phyloP scores from a whole-genome alignment of 495 filamentous ascomycete genomes.

The Lepidopterella palustris region DNA sequence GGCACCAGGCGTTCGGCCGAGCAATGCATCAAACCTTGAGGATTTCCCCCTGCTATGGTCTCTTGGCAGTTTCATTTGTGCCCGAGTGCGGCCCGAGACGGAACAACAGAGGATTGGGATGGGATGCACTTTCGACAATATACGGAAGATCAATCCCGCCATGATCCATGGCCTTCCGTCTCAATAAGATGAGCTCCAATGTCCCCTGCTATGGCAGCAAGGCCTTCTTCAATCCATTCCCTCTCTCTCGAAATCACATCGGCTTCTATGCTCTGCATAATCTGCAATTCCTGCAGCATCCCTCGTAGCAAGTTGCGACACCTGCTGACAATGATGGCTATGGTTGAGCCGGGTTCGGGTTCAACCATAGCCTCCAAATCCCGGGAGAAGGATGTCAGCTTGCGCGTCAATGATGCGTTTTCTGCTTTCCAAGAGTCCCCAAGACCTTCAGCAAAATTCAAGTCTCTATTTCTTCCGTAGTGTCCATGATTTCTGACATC shows the following conservation, averaged over 20 bases:
- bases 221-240: constrained; percentile 20
- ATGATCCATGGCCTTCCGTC: constrained; percentile 10
- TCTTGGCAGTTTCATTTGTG: too few relatives aligned
- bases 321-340: constrained; percentile 13
- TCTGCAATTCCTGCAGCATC: constrained; percentile 19
- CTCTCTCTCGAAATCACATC: constrained; percentile 16
- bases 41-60: too few relatives aligned
- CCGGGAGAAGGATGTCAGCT: constrained; percentile 15
- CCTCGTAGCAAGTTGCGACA: constrained; percentile 16
- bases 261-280: constrained; percentile 16
- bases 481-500: constrained; percentile 27
- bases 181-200: constrained; percentile 5
- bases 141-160: too few relatives aligned
- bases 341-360: constrained; percentile 19
- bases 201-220: constrained; percentile 13
- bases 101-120: too few relatives aligned
- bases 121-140: too few relatives aligned
- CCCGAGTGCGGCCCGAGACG: too few relatives aligned
- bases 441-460: constrained; percentile 16
- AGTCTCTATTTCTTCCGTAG: background rate
- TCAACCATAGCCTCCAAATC: constrained; percentile 21
- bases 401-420: constrained; percentile 22
- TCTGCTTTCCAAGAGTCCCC: constrained; percentile 24
- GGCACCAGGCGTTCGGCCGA: too few relatives aligned
- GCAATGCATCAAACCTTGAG: too few relatives aligned